Base-by-base conservation (phyloP, 768 basidiomycete genomes). In the Russula sp. region DNA sequence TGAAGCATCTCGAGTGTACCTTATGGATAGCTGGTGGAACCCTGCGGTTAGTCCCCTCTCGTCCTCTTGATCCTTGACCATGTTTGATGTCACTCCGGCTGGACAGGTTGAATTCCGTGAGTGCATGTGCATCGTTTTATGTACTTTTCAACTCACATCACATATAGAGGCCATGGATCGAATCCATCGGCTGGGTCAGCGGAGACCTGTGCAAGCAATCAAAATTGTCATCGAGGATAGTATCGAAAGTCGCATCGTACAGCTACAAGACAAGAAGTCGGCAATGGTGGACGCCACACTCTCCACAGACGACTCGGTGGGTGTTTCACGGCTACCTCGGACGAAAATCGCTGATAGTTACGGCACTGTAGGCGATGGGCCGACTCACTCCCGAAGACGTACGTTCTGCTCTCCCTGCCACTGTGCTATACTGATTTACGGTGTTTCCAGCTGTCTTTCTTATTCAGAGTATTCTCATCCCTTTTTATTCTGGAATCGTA, bases 21-120 rank as follows among this genome's bases (percentile, higher is more conserved):
- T 97, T 71, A 96, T 98, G 94, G 96, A 96, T 73, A 91, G 89
- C 68, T 96, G 93, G 93, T 96, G 95, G 95, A 98, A 98, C 73
- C 95, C 95, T 8, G 94, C 94, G n/a, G 91, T 89, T 57, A 50
- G 61, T 63, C 57, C 22, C 44, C 34, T 3, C 38, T n/a, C 10
- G 9, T 30, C 20, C 34, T 38, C 18, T 16, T 59, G 24, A 20
- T 30, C 32, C 8, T 24, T 59, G n/a, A 24, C 26, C n/a, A 42
- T 49, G 8, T 30, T 53, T 57, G 50, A 55, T 61, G n/a, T 48
- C 20, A 30, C n/a, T 26, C n/a, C 24, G 42, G 22, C 42, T 63
- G 44, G 32, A 11, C 58, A 84, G 83, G 87, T 91, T 59, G 90
- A 91, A 77, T 92, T 82, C 71, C 89, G 90, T 91, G 73, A 77